Evolutionary conservation across 495 filamentous ascomycete species (phyloP).

Genomic region (Aspergillus sparsus): DNA sequence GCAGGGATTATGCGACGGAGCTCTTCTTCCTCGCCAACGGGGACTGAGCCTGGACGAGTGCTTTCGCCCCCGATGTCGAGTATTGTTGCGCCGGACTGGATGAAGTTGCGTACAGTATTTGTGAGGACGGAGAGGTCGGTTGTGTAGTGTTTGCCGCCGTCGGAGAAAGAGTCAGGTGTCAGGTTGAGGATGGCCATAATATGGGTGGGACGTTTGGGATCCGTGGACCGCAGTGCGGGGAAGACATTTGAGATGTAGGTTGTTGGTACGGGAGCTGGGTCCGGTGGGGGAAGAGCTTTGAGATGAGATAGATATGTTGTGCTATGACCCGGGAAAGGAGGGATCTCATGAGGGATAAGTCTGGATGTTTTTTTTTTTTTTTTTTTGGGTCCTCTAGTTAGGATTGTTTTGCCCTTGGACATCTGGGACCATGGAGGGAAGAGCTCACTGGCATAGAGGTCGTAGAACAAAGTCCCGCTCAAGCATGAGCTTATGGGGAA

Average conservation of each 20-base stretch:
- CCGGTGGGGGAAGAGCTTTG: constrained; percentile 58
- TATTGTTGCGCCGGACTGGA: constrained; percentile 71
- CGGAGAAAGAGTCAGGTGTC: constrained; percentile 96
- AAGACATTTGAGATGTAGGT: constrained; percentile 64
- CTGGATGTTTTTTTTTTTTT: constrained; percentile 38
- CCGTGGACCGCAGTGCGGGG: constrained; percentile 62
- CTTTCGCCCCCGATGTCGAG: constrained; percentile 94
- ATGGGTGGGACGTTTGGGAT: constrained; percentile 65
- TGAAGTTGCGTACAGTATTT: constrained; percentile 56
- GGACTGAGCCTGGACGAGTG: constrained; percentile 70
- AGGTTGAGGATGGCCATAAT: constrained; percentile 96
- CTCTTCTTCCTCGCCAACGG: constrained; percentile 72
- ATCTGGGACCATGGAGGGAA: background rate
- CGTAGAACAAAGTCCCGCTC: constrained; percentile 93
- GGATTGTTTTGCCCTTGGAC: background rate
- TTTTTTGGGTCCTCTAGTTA: background rate
- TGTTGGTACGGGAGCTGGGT: constrained; percentile 59
- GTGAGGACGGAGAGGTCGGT: constrained; percentile 42
- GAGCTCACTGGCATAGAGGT: constrained; percentile 78
- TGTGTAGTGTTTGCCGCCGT: constrained; percentile 68
- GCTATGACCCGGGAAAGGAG: constrained; percentile 40
- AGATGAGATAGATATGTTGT: constrained; percentile 57
- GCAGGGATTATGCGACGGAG: constrained; percentile 74
- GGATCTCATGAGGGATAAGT: constrained; percentile 61
- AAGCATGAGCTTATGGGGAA: constrained; percentile 83